Evolutionary conservation across 2,329 filamentous ascomycete species (phyloP), one percentile per base, ranked within the genome.

Genomic region (Nannizzia gypsea): DNA sequence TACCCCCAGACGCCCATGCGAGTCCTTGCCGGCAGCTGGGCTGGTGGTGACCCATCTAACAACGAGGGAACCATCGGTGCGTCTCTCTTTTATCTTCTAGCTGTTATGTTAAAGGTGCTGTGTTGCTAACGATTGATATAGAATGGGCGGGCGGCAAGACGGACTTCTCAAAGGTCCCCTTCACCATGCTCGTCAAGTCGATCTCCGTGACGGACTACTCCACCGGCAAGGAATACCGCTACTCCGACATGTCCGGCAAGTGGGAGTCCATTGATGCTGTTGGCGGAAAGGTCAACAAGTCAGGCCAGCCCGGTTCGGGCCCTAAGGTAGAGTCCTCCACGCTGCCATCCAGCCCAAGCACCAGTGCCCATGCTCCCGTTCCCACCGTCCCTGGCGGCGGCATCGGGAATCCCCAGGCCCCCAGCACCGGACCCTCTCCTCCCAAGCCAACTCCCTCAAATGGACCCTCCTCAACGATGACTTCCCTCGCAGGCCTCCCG

Each of bases 1-100:
- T 99, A 95, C 70, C 93, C 93, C 6, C 93, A 99, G 76, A 90
- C 90, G 0, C 93, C 93, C 3, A 96, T 96, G 90, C 87, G 90
- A 74, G 77, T 97, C 75, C 95, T 92, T 74, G 85, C 97, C 67
- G 93, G 93, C 62, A 79, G 87, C 60, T 99, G 93, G 93, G 85
- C 89, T 58, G 93, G 90, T 68, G 93, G 93, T 66, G 93, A 97
- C 72, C 75, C 89, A 0, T 80, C 79, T 28, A 96, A 97, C 72
- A 70, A 85, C 0, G 72, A 80, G 13, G 93, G 93, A 61, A 97
- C 92, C 15, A 89, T 97, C 67, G 67, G 76, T 79, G 69, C 70
- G 76, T 72, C 8, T 42, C 6, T 44, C 22, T 44, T 15, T 22
- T 3, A 13, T 3, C 28, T 31, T 22, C 22, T 61, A n/a, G n/a